Evolutionary conservation across 2,329 filamentous ascomycete genomes (phyloP), one percentile per base, ranked within the genome.

Genomic region (Hymenoscyphus infarciens): DNA sequence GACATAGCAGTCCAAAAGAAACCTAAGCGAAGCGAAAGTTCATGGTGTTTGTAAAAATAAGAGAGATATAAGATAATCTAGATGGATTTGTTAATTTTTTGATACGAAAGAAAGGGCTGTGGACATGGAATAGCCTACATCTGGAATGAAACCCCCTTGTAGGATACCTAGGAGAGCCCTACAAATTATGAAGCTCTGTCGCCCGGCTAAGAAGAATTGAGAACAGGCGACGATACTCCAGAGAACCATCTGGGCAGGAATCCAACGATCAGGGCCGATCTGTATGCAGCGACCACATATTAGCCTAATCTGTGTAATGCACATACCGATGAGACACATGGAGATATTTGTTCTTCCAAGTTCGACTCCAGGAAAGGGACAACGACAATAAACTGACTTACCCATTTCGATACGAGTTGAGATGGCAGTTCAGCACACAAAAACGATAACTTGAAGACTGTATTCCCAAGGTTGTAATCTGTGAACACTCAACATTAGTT

Each of bases 41-140:
- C 82, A 63, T 79, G 81, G 1, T 84, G 82, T 11, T 83, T 90
- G 75, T 90, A 91, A 75, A 87, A 91, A 73, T 91, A 91, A 31
- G 82, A 85, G 1, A 90, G 78, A 70, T 89, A 90, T 0, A 87
- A 75, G 59, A 87, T 83, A 31, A 72, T 70, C 69, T 78, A 58
- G 16, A 33, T 11, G 19, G 11, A 52, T 42, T 13, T 45, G 25
- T 52, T 31, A 29, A 33, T 56, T 29, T 25, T 11, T 22, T 19
- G 42, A 25, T 49, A 19, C 4, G 10, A 42, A 56, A 52, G 25
- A 52, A n/a, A n/a, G n/a, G n/a, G 29, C 29, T n/a, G 38, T 52
- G 42, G n/a, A 39, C 69, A 85, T 10, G 5, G 25, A 10, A 15
- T 16, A 80, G 77, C 10, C 53, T 54, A 79, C 83, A 70, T 83